Base-by-base conservation (phyloP, 345 rosid genomes). In the Corchorus capsularis region DNA sequence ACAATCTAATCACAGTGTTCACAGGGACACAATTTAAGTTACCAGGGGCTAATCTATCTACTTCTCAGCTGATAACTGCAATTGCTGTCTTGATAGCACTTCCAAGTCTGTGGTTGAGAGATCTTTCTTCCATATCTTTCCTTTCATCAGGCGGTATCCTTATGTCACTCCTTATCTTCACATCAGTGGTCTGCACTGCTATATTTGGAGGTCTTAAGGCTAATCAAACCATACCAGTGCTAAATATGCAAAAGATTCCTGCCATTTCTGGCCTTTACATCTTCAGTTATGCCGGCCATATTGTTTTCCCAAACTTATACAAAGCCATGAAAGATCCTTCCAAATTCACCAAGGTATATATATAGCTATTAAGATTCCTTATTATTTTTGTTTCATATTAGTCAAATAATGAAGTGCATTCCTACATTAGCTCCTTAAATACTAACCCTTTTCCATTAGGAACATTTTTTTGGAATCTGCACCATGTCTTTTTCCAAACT, bases 301-400 rank as follows among this genome's bases (percentile, higher is more conserved):
- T 88, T 71, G 96, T 93, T 20, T 93, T 93, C 80, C 97, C 97
- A 5, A 73, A 91, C 74, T 80, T 93, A 52, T 85, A 91, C 66
- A 85, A 81, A 63, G 83, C 96, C 82, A 93, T 93, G 97, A 89
- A 88, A 77, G 91, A 93, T 79, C 96, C 94, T 20, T 78, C 91
- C 80, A 87, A 85, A 69, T 93, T 93, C 62, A 86, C 93, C 80
- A 89, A 91, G 96, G 96, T 89, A 55, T n/a, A n/a, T n/a, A n/a
- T n/a, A 50, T 53, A 17, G 47, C 47, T 37, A 37, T 10, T 16
- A 63, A 15, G 6, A 52, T 69, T 52, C 39, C 16, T 12, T 20
- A 22, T 7, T 3, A 4, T 49, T 27, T 47, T 35, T 62, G 14
- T 4, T 35, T 63, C 67, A 63, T 16, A 20, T 5, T 35, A 63